These are phyloP conservation scores for Onygenales sp. DNA, from an alignment of 2,329 filamentous ascomycete species.

Conservation along the genomic window DNA sequence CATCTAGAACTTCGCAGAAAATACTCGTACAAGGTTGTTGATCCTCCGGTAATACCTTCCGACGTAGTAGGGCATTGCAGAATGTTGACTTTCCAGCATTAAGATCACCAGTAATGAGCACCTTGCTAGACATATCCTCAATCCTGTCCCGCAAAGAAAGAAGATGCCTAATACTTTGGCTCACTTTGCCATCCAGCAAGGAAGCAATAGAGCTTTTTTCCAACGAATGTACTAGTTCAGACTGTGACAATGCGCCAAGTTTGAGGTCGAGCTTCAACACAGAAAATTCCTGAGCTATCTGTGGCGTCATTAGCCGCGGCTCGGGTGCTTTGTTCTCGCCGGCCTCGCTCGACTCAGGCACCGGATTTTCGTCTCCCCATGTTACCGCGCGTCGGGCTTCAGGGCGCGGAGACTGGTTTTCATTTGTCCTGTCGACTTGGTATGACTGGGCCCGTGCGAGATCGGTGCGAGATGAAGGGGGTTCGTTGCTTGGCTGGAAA, in stretches of 20 bases:
- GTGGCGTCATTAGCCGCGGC: constrained; percentile 77
- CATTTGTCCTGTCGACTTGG: constrained; percentile 22
- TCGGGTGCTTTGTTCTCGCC: constrained; percentile 58
- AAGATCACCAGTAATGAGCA: constrained; percentile 87
- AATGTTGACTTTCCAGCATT: constrained; percentile 99
- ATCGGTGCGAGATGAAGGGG: constrained; percentile 21
- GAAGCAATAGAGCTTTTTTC: constrained; percentile 88
- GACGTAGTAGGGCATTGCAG: constrained; percentile 88
- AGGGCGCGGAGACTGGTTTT: constrained; percentile 28
- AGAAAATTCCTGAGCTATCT: constrained; percentile 93
- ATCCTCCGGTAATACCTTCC: constrained; percentile 90
- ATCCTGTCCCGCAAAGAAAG: constrained; percentile 82
- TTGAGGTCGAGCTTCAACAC: constrained; percentile 92
- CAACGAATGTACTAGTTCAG: constrained; percentile 85
- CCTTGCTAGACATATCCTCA: constrained; percentile 94
- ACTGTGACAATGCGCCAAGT: constrained; percentile 73
- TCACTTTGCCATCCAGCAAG: constrained; percentile 86
- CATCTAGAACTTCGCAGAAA: constrained; percentile 93
- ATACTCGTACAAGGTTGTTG: constrained; percentile 98
- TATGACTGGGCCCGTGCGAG: constrained; percentile 21
- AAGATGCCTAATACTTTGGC: constrained; percentile 85
- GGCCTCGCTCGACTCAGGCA: constrained; percentile 63
- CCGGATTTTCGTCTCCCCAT: constrained; percentile 49
- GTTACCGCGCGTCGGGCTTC: constrained; percentile 63
- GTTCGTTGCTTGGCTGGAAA: constrained; percentile 18